Percentiles rank a stretch among this genome's conserved stretches.
phyloP scores from a whole-genome alignment of 441 rosid genomes.

The Croton setiger region DNA sequence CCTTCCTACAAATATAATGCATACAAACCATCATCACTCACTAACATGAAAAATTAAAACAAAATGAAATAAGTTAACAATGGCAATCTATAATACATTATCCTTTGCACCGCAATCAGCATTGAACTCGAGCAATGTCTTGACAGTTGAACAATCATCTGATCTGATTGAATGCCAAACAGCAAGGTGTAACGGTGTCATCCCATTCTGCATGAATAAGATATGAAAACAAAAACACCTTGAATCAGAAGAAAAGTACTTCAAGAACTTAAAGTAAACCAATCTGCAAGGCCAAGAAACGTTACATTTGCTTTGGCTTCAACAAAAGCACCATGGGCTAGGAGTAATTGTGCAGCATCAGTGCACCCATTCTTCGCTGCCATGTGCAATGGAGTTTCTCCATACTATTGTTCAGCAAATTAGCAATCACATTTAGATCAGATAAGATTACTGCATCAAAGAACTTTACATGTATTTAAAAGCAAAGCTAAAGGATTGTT shows the following conservation, averaged over 20 bases:
- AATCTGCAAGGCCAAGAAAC: slow-evolving; percentile 13
- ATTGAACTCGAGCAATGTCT: slow-evolving; percentile 70
- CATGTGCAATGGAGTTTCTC: slow-evolving; percentile 99
- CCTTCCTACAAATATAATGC: slow-evolving; percentile 60
- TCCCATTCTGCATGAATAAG: slow-evolving; percentile 71
- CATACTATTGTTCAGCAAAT: slow-evolving; percentile 55
- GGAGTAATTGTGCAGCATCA: slow-evolving; percentile 73
- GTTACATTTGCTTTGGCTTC: slow-evolving; percentile 89
- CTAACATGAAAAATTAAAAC: slow-evolving; percentile 10
- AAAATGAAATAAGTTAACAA: not conserved
- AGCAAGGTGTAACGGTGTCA: slow-evolving; percentile 94
- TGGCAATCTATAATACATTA: slow-evolving; percentile 42
- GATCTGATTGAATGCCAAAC: slow-evolving; percentile 88
- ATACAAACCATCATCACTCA: slow-evolving; percentile 8
- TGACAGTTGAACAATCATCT: slow-evolving; percentile 71
- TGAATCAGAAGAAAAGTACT: slow-evolving; percentile 12
- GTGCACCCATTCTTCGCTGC: slow-evolving; percentile 92
- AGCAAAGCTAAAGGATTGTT: not conserved
- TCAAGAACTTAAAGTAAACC: slow-evolving; percentile 12
- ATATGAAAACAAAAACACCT: slow-evolving; percentile 9
- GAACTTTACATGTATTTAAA: slow-evolving; percentile 3
- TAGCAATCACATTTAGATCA: slow-evolving; percentile 9
- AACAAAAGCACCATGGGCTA: slow-evolving; percentile 74
- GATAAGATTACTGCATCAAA: not conserved
- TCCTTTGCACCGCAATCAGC: slow-evolving; percentile 92